phyloP scores from a whole-genome alignment of 2,329 filamentous ascomycete genomes.

The Fusarium sp. region DNA sequence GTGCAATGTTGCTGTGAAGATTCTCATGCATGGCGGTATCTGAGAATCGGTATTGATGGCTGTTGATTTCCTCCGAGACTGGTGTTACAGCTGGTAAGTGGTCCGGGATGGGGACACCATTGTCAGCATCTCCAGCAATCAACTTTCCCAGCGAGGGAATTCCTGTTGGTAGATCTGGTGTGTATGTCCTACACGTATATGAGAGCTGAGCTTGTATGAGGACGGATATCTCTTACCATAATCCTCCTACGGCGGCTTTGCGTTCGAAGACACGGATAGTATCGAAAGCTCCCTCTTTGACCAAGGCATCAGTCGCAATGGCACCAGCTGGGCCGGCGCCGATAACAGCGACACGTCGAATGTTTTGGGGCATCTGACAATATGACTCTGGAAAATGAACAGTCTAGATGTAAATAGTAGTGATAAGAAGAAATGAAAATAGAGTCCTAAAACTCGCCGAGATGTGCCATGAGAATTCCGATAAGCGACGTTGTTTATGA shows the following conservation, averaged over 20 bases:
- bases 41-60: constrained; percentile 40
- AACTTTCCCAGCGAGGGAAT: constrained; percentile 18
- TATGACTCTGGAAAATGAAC: too few relatives aligned
- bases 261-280: constrained; percentile 34
- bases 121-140: constrained; percentile 27
- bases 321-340: constrained; percentile 36
- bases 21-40: constrained; percentile 22
- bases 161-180: constrained; percentile 13
- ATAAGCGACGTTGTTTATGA: too few relatives aligned
- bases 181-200: constrained; percentile 17
- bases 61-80: constrained; percentile 34
- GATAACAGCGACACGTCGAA: constrained; percentile 25
- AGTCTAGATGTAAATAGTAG: too few relatives aligned
- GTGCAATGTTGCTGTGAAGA: constrained; percentile 30
- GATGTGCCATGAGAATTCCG: too few relatives aligned
- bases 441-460: too few relatives aligned
- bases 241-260: constrained; percentile 17
- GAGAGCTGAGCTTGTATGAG: neutral
- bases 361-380: constrained; percentile 1
- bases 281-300: constrained; percentile 32
- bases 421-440: too few relatives aligned
- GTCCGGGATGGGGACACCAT: constrained; percentile 23
- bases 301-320: constrained; percentile 34
- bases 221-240: constrained; percentile 14
- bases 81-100: constrained; percentile 34